Evolutionary conservation across 257 asterid species (phyloP), one percentile per base, ranked within the genome.

Genomic region (Solanum medicagineum): DNA sequence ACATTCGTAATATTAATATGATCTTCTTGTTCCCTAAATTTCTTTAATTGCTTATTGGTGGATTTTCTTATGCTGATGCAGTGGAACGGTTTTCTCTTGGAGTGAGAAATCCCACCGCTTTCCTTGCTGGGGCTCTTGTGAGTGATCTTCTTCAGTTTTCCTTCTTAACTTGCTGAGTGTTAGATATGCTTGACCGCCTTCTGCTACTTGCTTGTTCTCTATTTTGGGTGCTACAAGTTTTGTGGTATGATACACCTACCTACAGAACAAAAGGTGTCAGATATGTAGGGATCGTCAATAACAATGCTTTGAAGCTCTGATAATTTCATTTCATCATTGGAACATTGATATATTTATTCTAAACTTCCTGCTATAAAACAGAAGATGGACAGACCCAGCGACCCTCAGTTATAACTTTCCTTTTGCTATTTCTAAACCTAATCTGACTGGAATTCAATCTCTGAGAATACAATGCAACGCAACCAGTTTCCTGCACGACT

Each of bases 51-150:
- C 85, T 69, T 87, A 54, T 84, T 77, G 85, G 55, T 66, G 24
- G 60, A 83, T 85, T 81, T 49, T 45, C 87, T 63, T 82, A 54
- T 82, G 83, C 55, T 86, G 56, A 62, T 86, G 91, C 97, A 95
- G 99, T 95, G 65, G 99, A 95, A 87, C 90, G 98, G 62, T 94
- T 95, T 87, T 95, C 99, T 66, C 85, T 95, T 55, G 99, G 97
- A 83, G 97, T 92, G 84, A 91, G 98, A 89, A 95, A 95, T 84
- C 98, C 99, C 51, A 95, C 98, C 9, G 94, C 99, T 77, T 95
- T 95, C 87, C 90, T 95, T 53, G 98, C 99, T 51, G 99, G 99
- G 54, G 94, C 97, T 77, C 92, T 92, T 97, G 98, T 95, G 47
- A 83, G 95, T 89, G 55, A 68, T 91, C 65, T 47, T 66, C 81